Conservation (phyloP, 2,329 filamentous ascomycete genomes). For the Akanthomyces lecanii region DNA sequence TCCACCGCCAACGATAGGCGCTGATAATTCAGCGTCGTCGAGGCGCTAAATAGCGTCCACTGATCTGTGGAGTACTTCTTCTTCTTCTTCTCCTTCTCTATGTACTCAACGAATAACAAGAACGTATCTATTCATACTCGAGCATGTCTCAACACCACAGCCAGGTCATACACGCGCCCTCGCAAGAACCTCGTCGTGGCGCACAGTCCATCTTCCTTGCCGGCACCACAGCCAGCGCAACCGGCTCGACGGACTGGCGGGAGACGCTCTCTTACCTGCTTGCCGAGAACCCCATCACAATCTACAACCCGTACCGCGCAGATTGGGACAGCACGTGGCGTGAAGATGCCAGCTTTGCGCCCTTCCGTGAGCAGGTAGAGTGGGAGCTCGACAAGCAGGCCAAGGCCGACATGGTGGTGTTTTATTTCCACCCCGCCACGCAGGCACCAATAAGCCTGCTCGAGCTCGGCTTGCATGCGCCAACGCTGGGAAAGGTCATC, state of each 20-base stretch:
- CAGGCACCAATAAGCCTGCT: conserved; percentile 52
- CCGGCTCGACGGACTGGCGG: conserved; percentile 44
- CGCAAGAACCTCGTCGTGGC: conserved; percentile 17
- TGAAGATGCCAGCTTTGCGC: conserved; percentile 40
- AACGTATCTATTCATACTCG: not conserved
- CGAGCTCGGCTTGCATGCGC: conserved; percentile 52
- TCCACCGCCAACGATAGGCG: too few relatives aligned
- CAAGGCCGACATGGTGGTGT: conserved; percentile 44
- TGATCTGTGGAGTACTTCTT: not conserved
- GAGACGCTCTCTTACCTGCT: conserved; percentile 36
- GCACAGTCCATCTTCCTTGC: conserved; percentile 49
- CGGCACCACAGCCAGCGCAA: conserved; percentile 47
- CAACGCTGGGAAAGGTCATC: conserved; percentile 35
- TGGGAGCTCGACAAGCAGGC: conserved; percentile 57
- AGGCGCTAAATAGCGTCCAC: not conserved
- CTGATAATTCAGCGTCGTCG: too few relatives aligned
- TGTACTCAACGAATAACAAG: not conserved
- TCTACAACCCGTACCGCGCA: conserved; percentile 51
- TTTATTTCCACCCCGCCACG: conserved; percentile 50
- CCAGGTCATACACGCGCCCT: conserved; percentile 31
- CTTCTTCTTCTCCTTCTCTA: not conserved
- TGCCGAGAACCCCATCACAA: conserved; percentile 42
- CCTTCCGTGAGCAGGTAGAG: conserved; percentile 48
- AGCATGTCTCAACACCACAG: not conserved
- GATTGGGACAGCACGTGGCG: conserved; percentile 50